phyloP scores from a whole-genome alignment of 495 filamentous ascomycete genomes.

The Annulohypoxylon bovei region DNA sequence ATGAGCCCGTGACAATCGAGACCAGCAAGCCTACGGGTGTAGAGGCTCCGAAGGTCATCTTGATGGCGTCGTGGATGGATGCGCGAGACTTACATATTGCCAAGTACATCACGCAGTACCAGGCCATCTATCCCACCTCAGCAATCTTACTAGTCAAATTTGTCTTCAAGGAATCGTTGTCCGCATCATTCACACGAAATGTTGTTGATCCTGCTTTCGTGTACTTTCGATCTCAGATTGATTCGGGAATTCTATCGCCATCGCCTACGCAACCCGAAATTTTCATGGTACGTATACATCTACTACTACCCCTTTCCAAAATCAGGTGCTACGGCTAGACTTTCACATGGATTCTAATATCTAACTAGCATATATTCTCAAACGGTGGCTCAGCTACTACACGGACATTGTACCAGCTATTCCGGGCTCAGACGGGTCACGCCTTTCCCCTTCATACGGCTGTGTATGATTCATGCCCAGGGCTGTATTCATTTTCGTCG shows the following conservation, averaged over 20 bases:
- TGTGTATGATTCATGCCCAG: conserved; percentile 56
- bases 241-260: conserved; percentile 33
- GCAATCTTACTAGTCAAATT: conserved; percentile 55
- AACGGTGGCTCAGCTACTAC: conserved; percentile 55
- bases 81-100: conserved; percentile 56
- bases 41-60: conserved; percentile 50
- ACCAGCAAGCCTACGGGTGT: background rate
- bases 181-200: conserved; percentile 3
- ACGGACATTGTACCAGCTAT: conserved; percentile 35
- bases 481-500: conserved; percentile 43
- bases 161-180: conserved; percentile 42
- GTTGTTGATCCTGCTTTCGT: conserved; percentile 37
- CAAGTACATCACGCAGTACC: conserved; percentile 57
- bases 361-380: conserved; percentile 51
- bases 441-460: conserved; percentile 47
- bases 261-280: conserved; percentile 46
- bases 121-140: conserved; percentile 50
- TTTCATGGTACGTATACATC: conserved; percentile 38
- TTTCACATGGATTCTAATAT: background rate
- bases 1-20: conserved; percentile 43
- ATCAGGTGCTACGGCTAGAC: no score
- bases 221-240: conserved; percentile 37
- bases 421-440: conserved; percentile 30
- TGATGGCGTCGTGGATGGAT: conserved; percentile 58
- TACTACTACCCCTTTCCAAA: background rate